A percentile compares a stretch with the other conserved stretches of the same genome.
These are phyloP conservation scores for Abrus precatorius DNA, from an alignment of 306 rosid genomes.

Conservation along the genomic window DNA sequence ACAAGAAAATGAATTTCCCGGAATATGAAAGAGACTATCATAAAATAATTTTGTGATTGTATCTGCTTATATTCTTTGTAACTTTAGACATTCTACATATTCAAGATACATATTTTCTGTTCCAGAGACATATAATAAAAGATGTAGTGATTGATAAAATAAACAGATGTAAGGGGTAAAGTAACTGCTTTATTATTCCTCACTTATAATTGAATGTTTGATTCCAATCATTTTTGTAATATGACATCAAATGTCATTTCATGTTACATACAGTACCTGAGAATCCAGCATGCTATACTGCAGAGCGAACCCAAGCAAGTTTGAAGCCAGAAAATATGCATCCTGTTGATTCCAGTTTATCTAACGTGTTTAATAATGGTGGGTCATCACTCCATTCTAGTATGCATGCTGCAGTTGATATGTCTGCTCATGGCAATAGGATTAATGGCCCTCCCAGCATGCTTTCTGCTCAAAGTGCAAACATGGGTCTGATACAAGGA, in stretches of 20 bases:
- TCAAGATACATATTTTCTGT: conserved; percentile 19
- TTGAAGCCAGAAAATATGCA: conserved; percentile 76
- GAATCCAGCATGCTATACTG: conserved; percentile 68
- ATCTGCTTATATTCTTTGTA: conserved; percentile 11
- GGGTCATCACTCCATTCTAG: conserved; percentile 66
- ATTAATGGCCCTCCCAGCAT: conserved; percentile 66
- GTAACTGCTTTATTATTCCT: conserved; percentile 15
- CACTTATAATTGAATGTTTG: conserved; percentile 2
- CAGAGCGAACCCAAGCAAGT: conserved; percentile 60
- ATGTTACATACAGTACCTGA: conserved; percentile 71
- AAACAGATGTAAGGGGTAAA: conserved; percentile 3
- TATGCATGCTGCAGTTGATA: conserved; percentile 69
- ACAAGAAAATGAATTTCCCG: conserved; percentile 17
- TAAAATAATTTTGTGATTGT: conserved; percentile 10
- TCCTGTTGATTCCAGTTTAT: conserved; percentile 65
- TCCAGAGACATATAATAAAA: not conserved
- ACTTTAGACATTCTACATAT: not conserved
- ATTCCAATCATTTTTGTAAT: not conserved
- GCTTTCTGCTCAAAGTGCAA: conserved; percentile 67
- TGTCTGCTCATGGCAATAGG: conserved; percentile 69
- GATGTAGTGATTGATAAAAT: conserved; percentile 10
- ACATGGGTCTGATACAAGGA: conserved; percentile 77
- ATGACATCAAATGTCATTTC: conserved; percentile 23
- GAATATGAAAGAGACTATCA: not conserved
- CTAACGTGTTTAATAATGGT: conserved; percentile 72